Evolutionary conservation across 441 rosid species (phyloP), one percentile per base, ranked within the genome.

Genomic region (Pelargonium fulgidum): DNA sequence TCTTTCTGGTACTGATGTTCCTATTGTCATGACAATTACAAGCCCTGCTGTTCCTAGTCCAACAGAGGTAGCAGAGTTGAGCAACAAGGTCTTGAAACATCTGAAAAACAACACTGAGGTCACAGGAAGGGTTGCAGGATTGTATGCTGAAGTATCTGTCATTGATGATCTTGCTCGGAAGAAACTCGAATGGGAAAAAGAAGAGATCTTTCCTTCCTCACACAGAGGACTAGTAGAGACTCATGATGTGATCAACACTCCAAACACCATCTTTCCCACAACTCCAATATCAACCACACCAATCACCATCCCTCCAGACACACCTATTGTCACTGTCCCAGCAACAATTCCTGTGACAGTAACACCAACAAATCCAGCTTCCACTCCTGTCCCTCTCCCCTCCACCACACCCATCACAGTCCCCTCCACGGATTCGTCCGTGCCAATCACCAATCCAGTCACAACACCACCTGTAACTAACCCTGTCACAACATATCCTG

Each of bases 401-500:
- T 54, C 82, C 17, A 73, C 82, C 62, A 73, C 85, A 14, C 82
- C 87, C 9, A 68, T 78, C 14, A n/a, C 63, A 4, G 39, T 69
- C 2, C 80, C 88, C 16, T 76, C 84, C 7, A 24, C 68, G 20
- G 73, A 73, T 61, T 78, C 79, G 20, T 69, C 84, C 9, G 75
- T 67, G 36, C 85, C 83, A 19, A 20, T 70, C 59, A 68, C 80
- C 26, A 75, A 71, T 70, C 90, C 88, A 0, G 82, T 72, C 22
- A 70, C 82, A 10, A 78, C 86, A 22, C 85, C 86, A 13, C 85
- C 88, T 0, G 81, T 87, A 41, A 88, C 89, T 47, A 93, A 88
- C 68, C 98, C 98, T 0, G 97, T 81, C 24, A 87, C 94, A 8
- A 85, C 90, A 26, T 86, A 86, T 73, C 89, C 96, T 16, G 67